Percentiles rank a stretch among this genome's conserved stretches.
Conservation (phyloP, 139 green algal genomes). For the Chlorella ohadii region DNA sequence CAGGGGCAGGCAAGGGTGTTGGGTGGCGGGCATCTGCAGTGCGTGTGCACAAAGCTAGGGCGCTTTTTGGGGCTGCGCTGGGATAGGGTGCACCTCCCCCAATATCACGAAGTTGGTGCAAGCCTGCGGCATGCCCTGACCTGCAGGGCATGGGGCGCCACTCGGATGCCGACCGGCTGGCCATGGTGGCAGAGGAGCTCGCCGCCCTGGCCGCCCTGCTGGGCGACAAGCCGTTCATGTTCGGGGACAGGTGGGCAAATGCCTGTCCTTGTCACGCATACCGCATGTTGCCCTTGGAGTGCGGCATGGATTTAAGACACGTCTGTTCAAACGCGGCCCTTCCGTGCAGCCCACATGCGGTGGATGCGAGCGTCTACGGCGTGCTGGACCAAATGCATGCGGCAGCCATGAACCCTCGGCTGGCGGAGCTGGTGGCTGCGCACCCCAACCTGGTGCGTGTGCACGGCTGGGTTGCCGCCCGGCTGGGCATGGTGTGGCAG, state of each 20-base stretch:
- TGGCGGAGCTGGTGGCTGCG: not conserved
- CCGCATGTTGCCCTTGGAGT: no score
- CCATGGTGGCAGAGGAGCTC: not conserved
- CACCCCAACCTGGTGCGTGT: conserved; percentile 10
- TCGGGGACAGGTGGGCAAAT: not conserved
- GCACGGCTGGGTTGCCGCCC: not conserved
- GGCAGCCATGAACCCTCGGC: not conserved
- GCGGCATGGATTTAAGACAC: no score
- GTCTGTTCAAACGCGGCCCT: no score
- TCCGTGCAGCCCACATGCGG: not conserved
- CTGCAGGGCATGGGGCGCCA: conserved; percentile 14
- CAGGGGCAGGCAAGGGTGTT: not conserved
- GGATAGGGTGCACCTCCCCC: no score
- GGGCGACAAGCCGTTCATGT: not conserved
- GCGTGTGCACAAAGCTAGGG: no score
- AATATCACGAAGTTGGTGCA: no score
- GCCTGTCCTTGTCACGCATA: no score
- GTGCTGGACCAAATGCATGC: conserved; percentile 5
- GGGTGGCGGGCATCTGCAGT: not conserved
- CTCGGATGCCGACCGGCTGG: not conserved
- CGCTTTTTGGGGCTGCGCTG: no score
- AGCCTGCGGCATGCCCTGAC: no score
- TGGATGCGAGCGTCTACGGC: not conserved
- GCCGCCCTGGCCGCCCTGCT: not conserved
- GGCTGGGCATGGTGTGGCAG: no score